A percentile compares a stretch with the other conserved stretches of the same genome.
Evolutionary conservation across 2,329 filamentous ascomycete species (phyloP).

Genomic region (Tetracladium maxilliforme): DNA sequence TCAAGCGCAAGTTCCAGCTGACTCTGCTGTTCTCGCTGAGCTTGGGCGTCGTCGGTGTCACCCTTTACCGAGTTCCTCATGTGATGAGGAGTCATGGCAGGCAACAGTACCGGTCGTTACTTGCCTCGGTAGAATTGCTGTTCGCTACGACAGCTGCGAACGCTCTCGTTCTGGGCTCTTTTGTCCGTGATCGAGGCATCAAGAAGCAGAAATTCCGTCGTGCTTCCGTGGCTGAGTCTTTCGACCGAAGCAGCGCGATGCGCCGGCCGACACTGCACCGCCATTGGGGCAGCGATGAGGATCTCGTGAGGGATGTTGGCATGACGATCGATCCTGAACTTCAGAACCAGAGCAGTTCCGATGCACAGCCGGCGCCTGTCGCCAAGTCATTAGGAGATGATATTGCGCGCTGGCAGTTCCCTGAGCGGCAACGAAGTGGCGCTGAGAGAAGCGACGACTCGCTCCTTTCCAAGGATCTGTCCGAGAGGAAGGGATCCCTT

Average conservation of each 20-base stretch:
- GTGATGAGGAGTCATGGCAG: slow-evolving; percentile 57
- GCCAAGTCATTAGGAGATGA: neutral
- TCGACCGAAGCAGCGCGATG: slow-evolving; percentile 29
- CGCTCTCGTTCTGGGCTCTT: slow-evolving; percentile 78
- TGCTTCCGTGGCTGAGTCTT: slow-evolving; percentile 42
- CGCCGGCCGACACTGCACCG: slow-evolving; percentile 35
- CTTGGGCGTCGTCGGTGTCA: slow-evolving; percentile 65
- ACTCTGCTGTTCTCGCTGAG: slow-evolving; percentile 73
- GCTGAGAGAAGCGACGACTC: slow-evolving; percentile 26
- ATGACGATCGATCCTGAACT: slow-evolving; percentile 45
- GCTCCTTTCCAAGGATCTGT: slow-evolving; percentile 17
- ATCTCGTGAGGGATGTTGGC: slow-evolving; percentile 70
- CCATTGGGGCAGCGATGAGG: slow-evolving; percentile 81
- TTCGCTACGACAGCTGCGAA: slow-evolving; percentile 82
- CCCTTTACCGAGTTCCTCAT: slow-evolving; percentile 65
- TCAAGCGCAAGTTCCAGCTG: slow-evolving; percentile 68
- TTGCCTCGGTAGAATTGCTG: slow-evolving; percentile 81
- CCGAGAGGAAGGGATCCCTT: slow-evolving; percentile 22
- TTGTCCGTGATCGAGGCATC: slow-evolving; percentile 75
- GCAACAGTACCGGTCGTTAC: slow-evolving; percentile 77
- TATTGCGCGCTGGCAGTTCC: slow-evolving; percentile 16
- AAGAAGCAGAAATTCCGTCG: slow-evolving; percentile 79
- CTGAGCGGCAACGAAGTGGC: slow-evolving; percentile 7
- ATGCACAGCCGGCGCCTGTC: slow-evolving; percentile 13
- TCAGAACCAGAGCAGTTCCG: slow-evolving; percentile 15